These are phyloP conservation scores for Chlamydomonas urium DNA, from an alignment of 139 green algal species.

Conservation along the genomic window DNA sequence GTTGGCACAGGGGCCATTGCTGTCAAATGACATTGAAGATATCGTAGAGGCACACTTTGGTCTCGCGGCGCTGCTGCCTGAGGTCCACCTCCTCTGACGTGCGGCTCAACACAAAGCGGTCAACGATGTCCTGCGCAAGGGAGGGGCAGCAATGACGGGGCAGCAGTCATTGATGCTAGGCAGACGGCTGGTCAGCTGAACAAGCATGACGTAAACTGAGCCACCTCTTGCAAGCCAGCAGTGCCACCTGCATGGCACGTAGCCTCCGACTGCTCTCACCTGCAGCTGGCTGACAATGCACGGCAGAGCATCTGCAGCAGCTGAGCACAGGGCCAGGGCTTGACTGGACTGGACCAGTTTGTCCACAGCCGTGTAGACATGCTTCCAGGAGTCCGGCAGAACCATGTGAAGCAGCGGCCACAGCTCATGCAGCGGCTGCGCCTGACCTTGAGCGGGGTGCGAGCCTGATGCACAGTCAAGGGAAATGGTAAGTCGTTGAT, in stretches of 20 bases:
- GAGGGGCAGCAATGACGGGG: background rate
- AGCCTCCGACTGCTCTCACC: background rate
- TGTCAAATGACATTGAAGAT: no score
- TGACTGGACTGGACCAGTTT: no score
- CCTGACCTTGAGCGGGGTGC: background rate
- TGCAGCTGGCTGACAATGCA: background rate
- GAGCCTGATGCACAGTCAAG: background rate
- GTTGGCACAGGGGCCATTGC: no score
- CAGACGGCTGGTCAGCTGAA: background rate
- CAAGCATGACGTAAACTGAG: background rate
- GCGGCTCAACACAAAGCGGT: slow-evolving; percentile 7
- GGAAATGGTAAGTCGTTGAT: background rate
- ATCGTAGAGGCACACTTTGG: background rate
- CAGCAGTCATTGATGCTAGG: background rate
- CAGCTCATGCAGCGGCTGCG: background rate
- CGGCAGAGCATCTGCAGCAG: background rate
- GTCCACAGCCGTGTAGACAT: background rate
- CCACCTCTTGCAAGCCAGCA: background rate
- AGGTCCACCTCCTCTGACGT: slow-evolving; percentile 9
- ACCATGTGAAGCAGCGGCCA: background rate
- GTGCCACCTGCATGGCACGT: no score
- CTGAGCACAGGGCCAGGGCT: background rate
- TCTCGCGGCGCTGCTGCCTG: background rate
- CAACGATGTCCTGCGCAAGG: slow-evolving; percentile 1
- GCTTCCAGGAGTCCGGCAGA: background rate